Conservation (phyloP, 1,139 yeast species). For the Yamadazyma membranifaciens region DNA sequence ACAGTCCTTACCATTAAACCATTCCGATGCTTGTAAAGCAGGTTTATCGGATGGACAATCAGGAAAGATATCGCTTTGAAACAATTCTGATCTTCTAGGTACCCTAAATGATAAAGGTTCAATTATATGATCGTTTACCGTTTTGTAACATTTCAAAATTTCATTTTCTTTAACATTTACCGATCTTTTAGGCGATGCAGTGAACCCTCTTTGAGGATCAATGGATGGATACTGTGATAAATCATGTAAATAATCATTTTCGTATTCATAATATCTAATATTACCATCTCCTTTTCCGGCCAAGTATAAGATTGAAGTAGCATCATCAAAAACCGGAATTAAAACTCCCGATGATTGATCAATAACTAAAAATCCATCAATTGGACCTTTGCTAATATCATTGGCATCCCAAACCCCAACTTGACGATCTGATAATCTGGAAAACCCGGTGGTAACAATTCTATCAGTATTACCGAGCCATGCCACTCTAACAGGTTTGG, state of each 20-base stretch:
- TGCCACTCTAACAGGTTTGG: constrained; percentile 80
- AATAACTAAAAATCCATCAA: constrained; percentile 80
- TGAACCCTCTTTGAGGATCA: constrained; percentile 96
- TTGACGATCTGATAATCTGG: constrained; percentile 90
- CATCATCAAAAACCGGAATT: constrained; percentile 85
- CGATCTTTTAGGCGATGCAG: constrained; percentile 78
- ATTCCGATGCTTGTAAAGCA: constrained; percentile 76
- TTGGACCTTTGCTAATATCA: constrained; percentile 73
- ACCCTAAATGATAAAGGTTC: constrained; percentile 92
- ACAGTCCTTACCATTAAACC: constrained; percentile 72
- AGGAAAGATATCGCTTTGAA: constrained; percentile 90
- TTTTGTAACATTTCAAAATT: constrained; percentile 75
- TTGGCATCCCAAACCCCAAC: constrained; percentile 88
- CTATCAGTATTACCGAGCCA: constrained; percentile 91
- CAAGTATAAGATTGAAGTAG: constrained; percentile 74
- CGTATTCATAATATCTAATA: constrained; percentile 87
- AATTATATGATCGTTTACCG: constrained; percentile 75
- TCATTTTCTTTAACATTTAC: constrained; percentile 84
- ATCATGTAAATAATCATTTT: constrained; percentile 75
- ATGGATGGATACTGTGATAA: constrained; percentile 83
- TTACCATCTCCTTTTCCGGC: constrained; percentile 99
- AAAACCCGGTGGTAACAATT: constrained; percentile 92
- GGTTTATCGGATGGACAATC: constrained; percentile 82
- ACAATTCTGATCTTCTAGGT: constrained; percentile 90
- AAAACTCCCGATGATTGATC: constrained; percentile 93